A percentile compares a stretch with the other conserved stretches of the same genome.
These are phyloP conservation scores for Stropharia rugosoannulata DNA, from an alignment of 768 basidiomycete species.

Conservation along the genomic window DNA sequence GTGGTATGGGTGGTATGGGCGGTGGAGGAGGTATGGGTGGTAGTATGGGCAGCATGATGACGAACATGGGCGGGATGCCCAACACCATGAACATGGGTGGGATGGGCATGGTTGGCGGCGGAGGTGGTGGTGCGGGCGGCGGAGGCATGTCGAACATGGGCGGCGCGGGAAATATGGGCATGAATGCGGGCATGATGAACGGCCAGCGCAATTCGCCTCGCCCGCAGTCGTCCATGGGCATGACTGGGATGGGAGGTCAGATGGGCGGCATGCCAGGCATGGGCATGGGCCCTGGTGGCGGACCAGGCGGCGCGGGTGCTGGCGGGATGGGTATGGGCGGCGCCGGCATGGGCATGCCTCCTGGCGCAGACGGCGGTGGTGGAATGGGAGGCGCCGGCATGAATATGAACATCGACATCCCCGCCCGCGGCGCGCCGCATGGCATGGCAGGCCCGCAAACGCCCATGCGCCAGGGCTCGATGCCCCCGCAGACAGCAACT, in stretches of 20 bases:
- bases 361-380: not conserved
- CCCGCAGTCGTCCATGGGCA: slow-evolving; percentile 16
- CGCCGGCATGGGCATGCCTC: not conserved
- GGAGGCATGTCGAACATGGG: slow-evolving; percentile 4
- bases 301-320: not conserved
- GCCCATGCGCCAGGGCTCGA: slow-evolving; percentile 25
- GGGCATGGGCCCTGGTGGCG: slow-evolving; percentile 10
- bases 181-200: slow-evolving; percentile 7
- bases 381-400: slow-evolving; percentile 20
- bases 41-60: slow-evolving; percentile 9
- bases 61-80: slow-evolving; percentile 3
- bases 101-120: slow-evolving; percentile 8
- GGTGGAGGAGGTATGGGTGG: slow-evolving; percentile 14
- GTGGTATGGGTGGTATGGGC: slow-evolving; percentile 15
- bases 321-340: slow-evolving; percentile 2
- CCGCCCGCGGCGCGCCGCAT: slow-evolving; percentile 9
- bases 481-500: slow-evolving; percentile 18
- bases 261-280: slow-evolving; percentile 3
- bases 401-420: slow-evolving; percentile 23
- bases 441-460: slow-evolving; percentile 16
- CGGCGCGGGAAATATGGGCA: not conserved
- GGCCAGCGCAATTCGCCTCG: slow-evolving; percentile 15
- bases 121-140: not conserved
- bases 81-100: slow-evolving; percentile 3
- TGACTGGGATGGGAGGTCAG: slow-evolving; percentile 3